phyloP scores from a whole-genome alignment of 2,329 filamentous ascomycete genomes.

The Scedosporium aurantiacum region DNA sequence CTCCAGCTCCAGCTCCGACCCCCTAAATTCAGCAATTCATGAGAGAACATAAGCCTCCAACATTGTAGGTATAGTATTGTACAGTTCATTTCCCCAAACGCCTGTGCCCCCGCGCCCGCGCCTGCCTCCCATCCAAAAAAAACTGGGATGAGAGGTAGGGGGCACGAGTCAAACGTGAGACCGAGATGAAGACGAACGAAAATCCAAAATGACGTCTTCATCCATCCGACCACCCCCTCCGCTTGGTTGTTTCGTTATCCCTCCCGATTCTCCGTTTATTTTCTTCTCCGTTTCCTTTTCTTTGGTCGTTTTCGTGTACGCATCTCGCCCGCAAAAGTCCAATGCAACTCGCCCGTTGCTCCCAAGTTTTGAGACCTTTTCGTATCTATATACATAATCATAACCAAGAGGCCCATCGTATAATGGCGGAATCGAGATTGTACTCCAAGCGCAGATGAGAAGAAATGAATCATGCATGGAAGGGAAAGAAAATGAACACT shows the following conservation, averaged over 20 bases:
- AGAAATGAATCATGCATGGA: not conserved
- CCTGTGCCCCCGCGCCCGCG: not conserved
- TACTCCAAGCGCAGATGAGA: not conserved
- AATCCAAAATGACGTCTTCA: not conserved
- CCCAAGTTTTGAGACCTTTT: not conserved
- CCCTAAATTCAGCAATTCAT: not conserved
- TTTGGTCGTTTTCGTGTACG: not conserved
- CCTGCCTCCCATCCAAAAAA: not conserved
- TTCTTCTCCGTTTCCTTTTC: not conserved
- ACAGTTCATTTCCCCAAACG: not conserved
- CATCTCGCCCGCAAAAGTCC: not conserved
- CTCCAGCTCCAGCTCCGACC: not conserved
- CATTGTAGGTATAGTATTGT: not conserved
- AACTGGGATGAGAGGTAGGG: not conserved
- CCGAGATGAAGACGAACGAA: no score
- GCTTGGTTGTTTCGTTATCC: not conserved
- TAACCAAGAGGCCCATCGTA: not conserved
- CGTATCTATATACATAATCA: not conserved
- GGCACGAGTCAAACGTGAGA: not conserved
- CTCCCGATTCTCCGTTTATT: not conserved
- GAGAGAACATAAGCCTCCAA: not conserved
- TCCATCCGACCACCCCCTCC: not conserved
- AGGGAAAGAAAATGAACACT: not conserved
- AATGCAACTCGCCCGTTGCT: not conserved
- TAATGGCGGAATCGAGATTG: not conserved